A percentile compares a stretch with the other conserved stretches of the same genome.
These are phyloP conservation scores for Pyrenochaeta sp. DNA, from an alignment of 2,329 filamentous ascomycete species.

Conservation along the genomic window DNA sequence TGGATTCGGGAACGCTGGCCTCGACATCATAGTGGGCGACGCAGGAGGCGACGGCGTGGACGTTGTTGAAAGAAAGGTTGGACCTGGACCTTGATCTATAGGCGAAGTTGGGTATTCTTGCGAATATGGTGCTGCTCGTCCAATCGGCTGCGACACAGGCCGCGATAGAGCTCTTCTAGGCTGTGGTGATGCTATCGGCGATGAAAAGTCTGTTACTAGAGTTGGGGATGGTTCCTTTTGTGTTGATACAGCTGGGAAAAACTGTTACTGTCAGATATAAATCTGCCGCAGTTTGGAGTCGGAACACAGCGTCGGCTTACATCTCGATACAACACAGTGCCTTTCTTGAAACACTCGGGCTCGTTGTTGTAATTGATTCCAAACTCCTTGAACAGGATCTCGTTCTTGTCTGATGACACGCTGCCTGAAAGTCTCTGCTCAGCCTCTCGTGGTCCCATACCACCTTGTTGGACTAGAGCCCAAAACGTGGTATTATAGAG, in stretches of 20 bases:
- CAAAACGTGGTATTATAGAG: slow-evolving; percentile 98
- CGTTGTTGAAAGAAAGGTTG: slow-evolving; percentile 44
- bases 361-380: slow-evolving; percentile 98
- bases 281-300: not conserved
- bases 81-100: slow-evolving; percentile 26
- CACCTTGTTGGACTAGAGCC: slow-evolving; percentile 81
- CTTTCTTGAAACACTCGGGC: slow-evolving; percentile 89
- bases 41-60: slow-evolving; percentile 44
- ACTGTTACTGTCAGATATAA: slow-evolving; percentile 29
- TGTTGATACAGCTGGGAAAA: slow-evolving; percentile 28
- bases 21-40: slow-evolving; percentile 34
- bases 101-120: slow-evolving; percentile 22
- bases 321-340: slow-evolving; percentile 86
- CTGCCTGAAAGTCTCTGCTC: slow-evolving; percentile 85
- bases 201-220: slow-evolving; percentile 11
- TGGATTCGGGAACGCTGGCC: slow-evolving; percentile 31
- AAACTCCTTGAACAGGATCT: slow-evolving; percentile 89
- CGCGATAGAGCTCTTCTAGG: slow-evolving; percentile 15
- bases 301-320: slow-evolving; percentile 54
- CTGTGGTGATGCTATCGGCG: slow-evolving; percentile 26
- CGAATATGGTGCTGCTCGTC: slow-evolving; percentile 20
- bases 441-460: slow-evolving; percentile 77
- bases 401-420: slow-evolving; percentile 87
- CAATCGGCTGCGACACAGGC: slow-evolving; percentile 29
- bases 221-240: slow-evolving; percentile 20